These are phyloP conservation scores for Hanseniaspora nectarophila DNA, from an alignment of 805 yeast species.

Conservation along the genomic window DNA sequence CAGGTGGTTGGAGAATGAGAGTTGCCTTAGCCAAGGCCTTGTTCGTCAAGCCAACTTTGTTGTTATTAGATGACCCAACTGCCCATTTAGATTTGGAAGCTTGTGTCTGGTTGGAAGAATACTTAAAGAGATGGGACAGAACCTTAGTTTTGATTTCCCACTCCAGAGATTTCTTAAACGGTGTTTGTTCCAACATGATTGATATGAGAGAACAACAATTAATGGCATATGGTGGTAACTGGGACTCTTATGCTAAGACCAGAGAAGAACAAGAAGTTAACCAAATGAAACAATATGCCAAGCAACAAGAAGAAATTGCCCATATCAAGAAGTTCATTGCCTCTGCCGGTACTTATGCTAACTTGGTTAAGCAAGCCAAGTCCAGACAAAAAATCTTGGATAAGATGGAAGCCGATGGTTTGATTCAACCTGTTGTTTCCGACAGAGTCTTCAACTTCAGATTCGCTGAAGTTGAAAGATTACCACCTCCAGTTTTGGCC, in stretches of 20 bases:
- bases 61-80: slow-evolving; percentile 94
- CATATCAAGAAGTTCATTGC: slow-evolving; percentile 98
- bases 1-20: slow-evolving; percentile 99
- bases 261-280: slow-evolving; percentile 87
- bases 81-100: slow-evolving; percentile 99
- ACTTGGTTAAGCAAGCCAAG: slow-evolving; percentile 95
- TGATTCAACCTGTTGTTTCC: slow-evolving; percentile 79
- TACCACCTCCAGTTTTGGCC: slow-evolving; percentile 97
- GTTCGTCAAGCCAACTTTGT: slow-evolving; percentile 91
- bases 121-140: slow-evolving; percentile 86
- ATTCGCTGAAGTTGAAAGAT: slow-evolving; percentile 89
- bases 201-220: slow-evolving; percentile 85
- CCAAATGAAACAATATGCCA: slow-evolving; percentile 93
- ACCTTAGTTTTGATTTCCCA: slow-evolving; percentile 90
- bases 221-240: slow-evolving; percentile 87
- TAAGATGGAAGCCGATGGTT: slow-evolving; percentile 99
- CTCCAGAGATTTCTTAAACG: slow-evolving; percentile 98
- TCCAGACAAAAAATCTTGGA: slow-evolving; percentile 98
- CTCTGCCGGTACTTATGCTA: slow-evolving; percentile 98
- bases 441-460: slow-evolving; percentile 90
- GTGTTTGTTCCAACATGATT: slow-evolving; percentile 95
- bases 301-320: slow-evolving; percentile 97
- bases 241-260: slow-evolving; percentile 92
- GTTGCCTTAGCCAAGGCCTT: slow-evolving; percentile 96
- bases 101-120: slow-evolving; percentile 99